Evolutionary conservation across 2,329 filamentous ascomycete species (phyloP).

Genomic region (Seiridium unicorne): DNA sequence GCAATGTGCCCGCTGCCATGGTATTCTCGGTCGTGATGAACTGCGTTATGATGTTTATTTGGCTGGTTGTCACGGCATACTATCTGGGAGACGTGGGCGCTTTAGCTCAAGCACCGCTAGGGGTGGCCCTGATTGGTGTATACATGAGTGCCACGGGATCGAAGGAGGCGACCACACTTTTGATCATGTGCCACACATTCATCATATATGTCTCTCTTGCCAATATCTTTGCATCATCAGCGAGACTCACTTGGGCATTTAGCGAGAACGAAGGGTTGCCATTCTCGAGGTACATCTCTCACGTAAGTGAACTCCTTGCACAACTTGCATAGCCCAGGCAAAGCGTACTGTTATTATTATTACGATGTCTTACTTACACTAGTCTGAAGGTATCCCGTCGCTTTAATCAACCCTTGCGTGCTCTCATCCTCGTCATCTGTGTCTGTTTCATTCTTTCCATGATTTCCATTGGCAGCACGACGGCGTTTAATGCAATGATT

Average conservation of each 20-base stretch:
- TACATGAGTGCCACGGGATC: neutral
- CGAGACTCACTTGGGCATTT: neutral
- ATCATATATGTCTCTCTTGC: neutral
- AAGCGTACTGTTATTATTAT: no score
- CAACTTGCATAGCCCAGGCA: no score
- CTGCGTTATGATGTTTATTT: neutral
- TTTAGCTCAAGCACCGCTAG: neutral
- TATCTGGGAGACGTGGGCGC: neutral
- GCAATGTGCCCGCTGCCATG: neutral
- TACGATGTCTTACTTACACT: neutral
- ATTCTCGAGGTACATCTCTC: slow-evolving; percentile 47
- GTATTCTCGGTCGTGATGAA: neutral
- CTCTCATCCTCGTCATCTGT: neutral
- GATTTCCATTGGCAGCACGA: neutral
- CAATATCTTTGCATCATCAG: neutral
- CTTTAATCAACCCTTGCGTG: neutral
- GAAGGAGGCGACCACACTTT: neutral
- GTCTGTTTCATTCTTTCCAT: neutral
- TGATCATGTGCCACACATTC: neutral
- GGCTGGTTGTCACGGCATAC: neutral
- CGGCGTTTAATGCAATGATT: neutral
- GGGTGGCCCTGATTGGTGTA: neutral
- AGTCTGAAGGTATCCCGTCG: neutral
- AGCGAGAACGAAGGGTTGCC: slow-evolving; percentile 1
- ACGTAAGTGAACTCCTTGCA: neutral